Evolutionary conservation across 768 basidiomycete species (phyloP).

Genomic region (Termitomyces sp.): DNA sequence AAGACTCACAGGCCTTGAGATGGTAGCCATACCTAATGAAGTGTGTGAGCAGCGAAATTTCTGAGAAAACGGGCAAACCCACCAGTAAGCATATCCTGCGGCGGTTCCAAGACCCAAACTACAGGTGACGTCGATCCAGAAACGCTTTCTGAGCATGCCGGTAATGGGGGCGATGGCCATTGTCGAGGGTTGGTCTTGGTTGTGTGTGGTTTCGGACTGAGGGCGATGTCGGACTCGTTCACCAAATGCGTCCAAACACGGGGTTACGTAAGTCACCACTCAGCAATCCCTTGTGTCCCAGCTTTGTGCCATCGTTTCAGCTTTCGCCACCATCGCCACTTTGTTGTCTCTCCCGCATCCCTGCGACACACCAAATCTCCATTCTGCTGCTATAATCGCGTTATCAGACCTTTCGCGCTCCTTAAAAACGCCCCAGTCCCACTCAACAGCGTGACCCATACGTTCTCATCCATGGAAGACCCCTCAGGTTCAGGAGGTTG

Average conservation of each 20-base stretch:
- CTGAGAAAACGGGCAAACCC: conserved; percentile 22
- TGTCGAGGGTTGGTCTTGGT: conserved; percentile 17
- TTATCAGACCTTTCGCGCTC: conserved; percentile 20
- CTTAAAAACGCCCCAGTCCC: conserved; percentile 13
- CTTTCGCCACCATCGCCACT: conserved; percentile 16
- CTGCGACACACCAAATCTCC: conserved; percentile 17
- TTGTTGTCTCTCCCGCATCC: conserved; percentile 12
- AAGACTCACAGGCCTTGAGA: conserved; percentile 63
- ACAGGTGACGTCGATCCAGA: conserved; percentile 79
- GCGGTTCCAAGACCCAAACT: conserved; percentile 73
- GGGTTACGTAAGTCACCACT: conserved; percentile 16
- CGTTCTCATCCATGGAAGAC: conserved; percentile 56
- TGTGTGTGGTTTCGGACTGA: conserved; percentile 20
- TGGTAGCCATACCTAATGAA: conserved; percentile 75
- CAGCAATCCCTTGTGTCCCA: conserved; percentile 20
- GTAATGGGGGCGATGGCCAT: conserved; percentile 92
- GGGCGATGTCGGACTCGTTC: conserved; percentile 31
- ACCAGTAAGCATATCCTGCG: conserved; percentile 83
- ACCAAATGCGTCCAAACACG: conserved; percentile 15
- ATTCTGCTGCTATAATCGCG: conserved; percentile 12
- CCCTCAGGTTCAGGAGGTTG: conserved; percentile 87
- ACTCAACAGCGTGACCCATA: conserved; percentile 16
- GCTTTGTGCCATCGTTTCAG: conserved; percentile 15
- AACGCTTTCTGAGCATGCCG: conserved; percentile 88
- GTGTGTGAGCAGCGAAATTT: conserved; percentile 16